Evolutionary conservation across 2,329 filamentous ascomycete species (phyloP).

Genomic region (Thielaviopsis ethacetica): DNA sequence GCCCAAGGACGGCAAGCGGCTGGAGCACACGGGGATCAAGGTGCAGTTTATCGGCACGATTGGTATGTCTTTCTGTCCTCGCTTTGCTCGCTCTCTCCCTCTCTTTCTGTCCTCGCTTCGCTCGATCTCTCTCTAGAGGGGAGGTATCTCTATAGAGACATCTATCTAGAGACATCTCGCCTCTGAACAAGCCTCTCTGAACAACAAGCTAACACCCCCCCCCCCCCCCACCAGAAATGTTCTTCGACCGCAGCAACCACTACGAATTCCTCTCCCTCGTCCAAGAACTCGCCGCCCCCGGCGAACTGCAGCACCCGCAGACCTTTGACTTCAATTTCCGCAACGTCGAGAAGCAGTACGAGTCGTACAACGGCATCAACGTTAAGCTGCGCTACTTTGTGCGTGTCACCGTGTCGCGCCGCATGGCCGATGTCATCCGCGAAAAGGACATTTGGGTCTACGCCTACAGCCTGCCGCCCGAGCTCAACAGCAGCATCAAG

Average conservation of each 20-base stretch:
- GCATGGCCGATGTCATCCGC: conserved; percentile 95
- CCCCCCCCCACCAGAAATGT: conserved; percentile 96
- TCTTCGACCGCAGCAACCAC: conserved; percentile 97
- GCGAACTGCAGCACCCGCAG: conserved; percentile 95
- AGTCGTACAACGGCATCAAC: conserved; percentile 99
- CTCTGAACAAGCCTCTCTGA: conserved; percentile 5
- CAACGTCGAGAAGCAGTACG: conserved; percentile 99
- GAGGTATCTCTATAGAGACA: too few relatives aligned
- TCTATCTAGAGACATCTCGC: too few relatives aligned
- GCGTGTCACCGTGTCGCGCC: conserved; percentile 83
- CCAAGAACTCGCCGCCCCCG: conserved; percentile 89
- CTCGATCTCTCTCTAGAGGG: too few relatives aligned
- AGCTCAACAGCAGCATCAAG: conserved; percentile 98
- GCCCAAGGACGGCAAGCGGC: conserved; percentile 92
- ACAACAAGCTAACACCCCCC: conserved; percentile 3
- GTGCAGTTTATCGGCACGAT: conserved; percentile 99
- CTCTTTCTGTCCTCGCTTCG: conserved; percentile 3
- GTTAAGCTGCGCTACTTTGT: conserved; percentile 98
- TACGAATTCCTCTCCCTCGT: conserved; percentile 97
- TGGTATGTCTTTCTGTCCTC: conserved; percentile 40
- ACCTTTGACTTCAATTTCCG: conserved; percentile 99
- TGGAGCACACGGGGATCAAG: conserved; percentile 98
- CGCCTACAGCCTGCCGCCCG: conserved; percentile 91
- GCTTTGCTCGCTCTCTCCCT: conserved; percentile 1
- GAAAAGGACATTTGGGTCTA: conserved; percentile 99